Percentiles rank a stretch among this genome's conserved stretches.
Evolutionary conservation across 2,329 filamentous ascomycete genomes (phyloP).

Genomic region (Hypoxylon sp.): DNA sequence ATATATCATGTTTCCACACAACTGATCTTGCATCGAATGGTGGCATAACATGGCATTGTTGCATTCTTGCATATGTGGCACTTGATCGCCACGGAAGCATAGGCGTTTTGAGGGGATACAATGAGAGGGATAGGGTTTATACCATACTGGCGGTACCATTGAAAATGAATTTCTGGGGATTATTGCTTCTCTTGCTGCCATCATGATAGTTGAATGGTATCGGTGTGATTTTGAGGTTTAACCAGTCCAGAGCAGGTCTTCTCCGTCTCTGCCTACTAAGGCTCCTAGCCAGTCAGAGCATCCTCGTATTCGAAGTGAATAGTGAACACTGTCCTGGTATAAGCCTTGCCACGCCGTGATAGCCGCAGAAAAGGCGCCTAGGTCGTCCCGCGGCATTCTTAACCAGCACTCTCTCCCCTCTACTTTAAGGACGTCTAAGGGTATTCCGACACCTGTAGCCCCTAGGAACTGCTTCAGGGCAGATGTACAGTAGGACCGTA

Average conservation of each 20-base stretch:
- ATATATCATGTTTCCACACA: conserved; percentile 39
- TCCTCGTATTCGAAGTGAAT: conserved; percentile 66
- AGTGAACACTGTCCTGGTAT: conserved; percentile 57
- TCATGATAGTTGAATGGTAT: background rate
- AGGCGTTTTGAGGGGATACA: conserved; percentile 51
- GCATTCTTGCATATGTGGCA: conserved; percentile 50
- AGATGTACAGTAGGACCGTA: conserved; percentile 71
- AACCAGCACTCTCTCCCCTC: conserved; percentile 71
- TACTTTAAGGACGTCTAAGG: conserved; percentile 77
- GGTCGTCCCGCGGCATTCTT: conserved; percentile 71
- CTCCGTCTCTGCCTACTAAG: conserved; percentile 64
- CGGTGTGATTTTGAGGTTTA: conserved; percentile 46
- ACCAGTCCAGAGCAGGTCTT: conserved; percentile 63
- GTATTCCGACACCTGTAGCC: conserved; percentile 73
- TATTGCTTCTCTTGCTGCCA: background rate
- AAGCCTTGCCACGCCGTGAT: conserved; percentile 73
- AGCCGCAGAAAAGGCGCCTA: conserved; percentile 71
- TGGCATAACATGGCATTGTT: conserved; percentile 45
- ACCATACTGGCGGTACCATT: conserved; percentile 41
- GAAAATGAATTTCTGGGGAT: conserved; percentile 17
- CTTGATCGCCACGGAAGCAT: conserved; percentile 49
- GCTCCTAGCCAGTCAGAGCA: conserved; percentile 74
- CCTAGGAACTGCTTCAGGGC: conserved; percentile 79
- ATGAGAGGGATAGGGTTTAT: conserved; percentile 42
- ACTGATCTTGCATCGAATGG: conserved; percentile 44